phyloP scores from a whole-genome alignment of 1,139 yeast genomes.

The Sugiyamaella sp. region DNA sequence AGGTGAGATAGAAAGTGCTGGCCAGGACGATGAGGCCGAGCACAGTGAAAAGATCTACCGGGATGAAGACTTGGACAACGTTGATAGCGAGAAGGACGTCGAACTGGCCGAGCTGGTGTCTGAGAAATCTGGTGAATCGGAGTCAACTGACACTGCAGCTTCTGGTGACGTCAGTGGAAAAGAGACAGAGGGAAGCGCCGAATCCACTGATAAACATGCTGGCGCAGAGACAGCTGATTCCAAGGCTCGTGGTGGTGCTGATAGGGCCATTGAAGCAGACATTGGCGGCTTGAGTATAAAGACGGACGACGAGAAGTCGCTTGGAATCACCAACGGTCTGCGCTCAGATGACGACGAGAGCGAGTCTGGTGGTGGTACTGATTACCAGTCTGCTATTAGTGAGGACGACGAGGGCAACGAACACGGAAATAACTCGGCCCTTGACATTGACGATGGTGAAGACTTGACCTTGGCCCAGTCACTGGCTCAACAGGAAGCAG shows the following conservation, averaged over 20 bases:
- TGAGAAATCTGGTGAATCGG: not conserved
- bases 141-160: not conserved
- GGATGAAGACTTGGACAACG: constrained; percentile 22
- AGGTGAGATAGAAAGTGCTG: constrained; percentile 25
- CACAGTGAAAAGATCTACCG: constrained; percentile 22
- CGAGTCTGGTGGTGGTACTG: constrained; percentile 16
- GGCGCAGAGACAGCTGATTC: constrained; percentile 23
- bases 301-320: constrained; percentile 11
- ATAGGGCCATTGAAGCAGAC: constrained; percentile 32
- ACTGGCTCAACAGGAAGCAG: constrained; percentile 61
- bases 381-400: constrained; percentile 14
- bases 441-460: constrained; percentile 18
- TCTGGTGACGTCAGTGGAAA: not conserved
- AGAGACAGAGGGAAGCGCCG: constrained; percentile 20
- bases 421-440: constrained; percentile 22
- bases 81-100: constrained; percentile 22
- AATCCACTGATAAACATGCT: constrained; percentile 33
- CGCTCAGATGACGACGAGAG: constrained; percentile 15
- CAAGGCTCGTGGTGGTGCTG: not conserved
- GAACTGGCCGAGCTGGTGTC: not conserved
- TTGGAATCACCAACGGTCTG: constrained; percentile 5
- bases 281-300: constrained; percentile 15
- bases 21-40: constrained; percentile 29
- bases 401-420: constrained; percentile 21
- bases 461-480: constrained; percentile 21